Base-by-base conservation (phyloP, 116 monocot genomes). In the Papilionanthe hybrid region DNA sequence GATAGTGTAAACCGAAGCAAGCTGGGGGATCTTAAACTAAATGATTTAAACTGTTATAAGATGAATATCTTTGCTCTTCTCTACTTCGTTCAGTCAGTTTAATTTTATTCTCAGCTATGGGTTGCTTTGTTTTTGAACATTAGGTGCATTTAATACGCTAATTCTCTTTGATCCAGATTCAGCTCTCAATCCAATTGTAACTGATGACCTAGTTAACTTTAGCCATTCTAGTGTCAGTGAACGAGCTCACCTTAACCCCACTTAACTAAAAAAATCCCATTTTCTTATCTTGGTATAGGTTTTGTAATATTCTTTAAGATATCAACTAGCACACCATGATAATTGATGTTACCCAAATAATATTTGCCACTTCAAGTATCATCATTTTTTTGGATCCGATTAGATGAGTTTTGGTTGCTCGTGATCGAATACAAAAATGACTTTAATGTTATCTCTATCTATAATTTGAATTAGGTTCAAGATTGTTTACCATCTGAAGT, bases 391-490 rank as follows among this genome's bases (percentile, higher is more conserved):
- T 60, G 5, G 20, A 7, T 60, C 23, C 22, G 23, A 9, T 60
- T 22, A 22, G 23, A 60, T 60, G 23, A 9, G 60, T 6, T 23
- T 9, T 5, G 60, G 60, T 56, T 56, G 56, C 11, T 56, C 56
- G 0, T 20, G 56, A 56, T 58, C 18, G 19, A 58, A 58, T 58
- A 58, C 58, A 58, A 58, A 19, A 58, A 58, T 58, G 58, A 5
- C n/a, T 58, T 6, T 22, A 58, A 20, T 58, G 5, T 58, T n/a
- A 23, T 27, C 22, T 65, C 27, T 65, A 11, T 65, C 10, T 65
- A 65, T 65, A 25, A 27, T 65, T 65, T 65, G 65, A 65, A 65
- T 60, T 65, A 22, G 27, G 23, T 65, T 65, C 65, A 65, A 27
- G 25, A 65, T 65, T 65, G 22, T 65, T 25, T 25, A 8, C 65